phyloP scores from a whole-genome alignment of 345 rosid species.

The Turritis glabra region DNA sequence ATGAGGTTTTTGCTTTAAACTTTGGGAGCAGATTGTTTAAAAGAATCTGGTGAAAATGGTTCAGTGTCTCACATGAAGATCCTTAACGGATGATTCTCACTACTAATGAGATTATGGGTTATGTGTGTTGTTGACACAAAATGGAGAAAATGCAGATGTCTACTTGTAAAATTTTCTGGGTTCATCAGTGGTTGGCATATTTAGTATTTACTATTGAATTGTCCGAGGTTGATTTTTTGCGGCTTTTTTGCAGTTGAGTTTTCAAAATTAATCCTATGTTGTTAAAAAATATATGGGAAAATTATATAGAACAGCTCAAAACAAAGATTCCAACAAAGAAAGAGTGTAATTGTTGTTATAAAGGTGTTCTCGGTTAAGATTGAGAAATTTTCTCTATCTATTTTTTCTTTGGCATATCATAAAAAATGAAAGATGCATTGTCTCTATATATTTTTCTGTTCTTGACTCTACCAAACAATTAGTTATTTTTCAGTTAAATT shows the following conservation, averaged over 20 bases:
- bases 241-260: background rate
- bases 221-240: background rate
- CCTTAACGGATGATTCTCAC: background rate
- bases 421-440: background rate
- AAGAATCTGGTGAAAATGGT: constrained; percentile 14
- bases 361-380: background rate
- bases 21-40: constrained; percentile 9
- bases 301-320: background rate
- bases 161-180: background rate
- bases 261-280: background rate
- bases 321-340: background rate
- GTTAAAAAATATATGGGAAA: background rate
- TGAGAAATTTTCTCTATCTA: background rate
- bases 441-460: background rate
- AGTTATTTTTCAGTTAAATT: no score
- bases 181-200: constrained; percentile 5
- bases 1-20: background rate
- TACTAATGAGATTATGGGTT: background rate
- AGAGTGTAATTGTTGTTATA: background rate
- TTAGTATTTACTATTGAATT: background rate
- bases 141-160: background rate
- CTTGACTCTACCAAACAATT: no score
- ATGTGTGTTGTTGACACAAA: background rate
- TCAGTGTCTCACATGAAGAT: constrained; percentile 8
- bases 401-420: background rate